Evolutionary conservation across 1,284 basidiomycete species (phyloP), one percentile per base, ranked within the genome.

Genomic region (Fomitopsis schrenkii): DNA sequence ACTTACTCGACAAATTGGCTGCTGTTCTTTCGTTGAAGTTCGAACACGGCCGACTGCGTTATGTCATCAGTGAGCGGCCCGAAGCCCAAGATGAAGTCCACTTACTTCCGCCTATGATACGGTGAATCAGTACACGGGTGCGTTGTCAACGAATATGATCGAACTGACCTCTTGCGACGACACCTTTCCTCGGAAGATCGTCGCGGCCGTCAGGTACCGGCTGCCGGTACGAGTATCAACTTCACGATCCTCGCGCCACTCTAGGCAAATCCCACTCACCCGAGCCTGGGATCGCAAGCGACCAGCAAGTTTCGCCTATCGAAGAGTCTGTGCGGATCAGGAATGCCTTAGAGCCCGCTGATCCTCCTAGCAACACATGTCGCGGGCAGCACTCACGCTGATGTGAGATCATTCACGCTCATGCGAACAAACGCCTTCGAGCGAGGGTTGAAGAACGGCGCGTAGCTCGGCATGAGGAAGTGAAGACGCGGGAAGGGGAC

Each of bases 401-500:
- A 78, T 1, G 87, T 88, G 59, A 95, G 72, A 65, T 95, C 93
- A 0, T 86, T 71, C 14, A 92, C 82, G 5, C 83, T 85, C 53
- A 81, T 75, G 36, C 80, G 79, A 65, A 86, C 77, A 80, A 88
- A 97, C 8, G 84, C 79, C 63, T 80, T 81, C 3, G 84, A 77
- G 57, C 83, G 83, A 0, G 82, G 77, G 63, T 93, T 83, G 64
- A 83, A 83, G 69, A 96, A 86, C 0, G 94, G 94, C 0, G 93
- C 92, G 72, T 93, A 94, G 63, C 91, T 94, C 36, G 91, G 91
- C 76, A 93, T 91, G 66, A 97, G 83, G 84, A 96, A 97, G 73
- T 97, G 94, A 59, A 97, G 83, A 88, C 94, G 92, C 66, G 94
- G 94, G 83, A 97, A 97, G 0, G 94, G 94, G 59, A 97, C 81